These are phyloP conservation scores for Cyclocybe aegerita DNA, from an alignment of 768 basidiomycete species.

Conservation along the genomic window DNA sequence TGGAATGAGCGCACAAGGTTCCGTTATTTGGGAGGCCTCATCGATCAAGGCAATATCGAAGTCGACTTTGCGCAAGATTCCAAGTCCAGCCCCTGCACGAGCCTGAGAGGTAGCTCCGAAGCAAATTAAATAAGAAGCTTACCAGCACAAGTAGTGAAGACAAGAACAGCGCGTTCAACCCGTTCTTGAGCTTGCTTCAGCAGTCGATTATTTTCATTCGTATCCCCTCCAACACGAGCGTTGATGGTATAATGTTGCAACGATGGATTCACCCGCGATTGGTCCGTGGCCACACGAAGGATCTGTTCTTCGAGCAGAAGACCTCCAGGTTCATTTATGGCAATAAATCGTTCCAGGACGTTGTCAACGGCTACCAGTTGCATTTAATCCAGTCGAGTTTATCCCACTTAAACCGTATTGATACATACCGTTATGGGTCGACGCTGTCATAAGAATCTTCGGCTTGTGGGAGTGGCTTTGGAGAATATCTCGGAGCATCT, in stretches of 20 bases:
- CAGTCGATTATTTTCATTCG: constrained; percentile 57
- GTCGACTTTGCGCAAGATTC: constrained; percentile 51
- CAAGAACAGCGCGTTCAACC: constrained; percentile 53
- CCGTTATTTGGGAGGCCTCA: constrained; percentile 71
- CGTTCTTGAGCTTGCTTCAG: constrained; percentile 59
- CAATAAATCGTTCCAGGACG: constrained; percentile 62
- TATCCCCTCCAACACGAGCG: constrained; percentile 61
- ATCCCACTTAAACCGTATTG: background rate
- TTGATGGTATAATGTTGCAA: constrained; percentile 63
- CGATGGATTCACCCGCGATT: constrained; percentile 56
- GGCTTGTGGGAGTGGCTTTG: constrained; percentile 26
- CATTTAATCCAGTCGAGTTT: background rate
- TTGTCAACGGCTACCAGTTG: constrained; percentile 59
- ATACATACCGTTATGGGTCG: constrained; percentile 60
- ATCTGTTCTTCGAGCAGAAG: constrained; percentile 56
- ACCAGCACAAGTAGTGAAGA: constrained; percentile 70
- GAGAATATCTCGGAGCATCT: constrained; percentile 49
- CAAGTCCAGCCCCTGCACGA: constrained; percentile 50
- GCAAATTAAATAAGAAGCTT: constrained; percentile 2
- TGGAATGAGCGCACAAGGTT: constrained; percentile 64
- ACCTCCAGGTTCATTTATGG: constrained; percentile 38
- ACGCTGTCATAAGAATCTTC: constrained; percentile 69
- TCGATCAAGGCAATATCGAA: constrained; percentile 68
- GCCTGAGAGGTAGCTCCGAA: too few relatives aligned
- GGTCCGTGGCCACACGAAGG: constrained; percentile 68